These are phyloP conservation scores for Carex kokanica DNA, from an alignment of 176 grass and related monocot species.

Conservation along the genomic window DNA sequence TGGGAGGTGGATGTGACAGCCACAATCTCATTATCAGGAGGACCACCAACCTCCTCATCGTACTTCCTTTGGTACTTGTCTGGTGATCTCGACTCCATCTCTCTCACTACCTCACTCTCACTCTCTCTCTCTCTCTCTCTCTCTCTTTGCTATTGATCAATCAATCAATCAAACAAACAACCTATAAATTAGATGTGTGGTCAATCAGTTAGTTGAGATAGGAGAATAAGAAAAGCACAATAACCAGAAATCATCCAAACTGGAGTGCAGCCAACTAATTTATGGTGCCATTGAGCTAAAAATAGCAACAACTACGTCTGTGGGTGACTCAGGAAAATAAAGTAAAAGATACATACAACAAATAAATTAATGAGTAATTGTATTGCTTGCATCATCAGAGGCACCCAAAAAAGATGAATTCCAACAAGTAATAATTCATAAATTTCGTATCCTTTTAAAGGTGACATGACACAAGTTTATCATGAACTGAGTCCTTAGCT, in stretches of 20 bases:
- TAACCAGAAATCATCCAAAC: background rate
- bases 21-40: background rate
- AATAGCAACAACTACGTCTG: no score
- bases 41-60: background rate
- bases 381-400: background rate
- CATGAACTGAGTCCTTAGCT: no score
- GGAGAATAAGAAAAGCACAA: background rate
- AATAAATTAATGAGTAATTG: no score
- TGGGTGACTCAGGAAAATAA: no score
- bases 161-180: background rate
- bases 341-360: no score
- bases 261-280: background rate
- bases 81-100: background rate
- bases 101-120: background rate
- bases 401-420: background rate
- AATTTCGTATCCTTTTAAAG: no score
- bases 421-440: no score
- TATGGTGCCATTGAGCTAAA: background rate
- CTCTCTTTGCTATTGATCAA: background rate
- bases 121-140: background rate
- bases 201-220: background rate
- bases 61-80: conserved; percentile 1
- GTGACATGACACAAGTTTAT: no score
- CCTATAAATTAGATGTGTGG: background rate
- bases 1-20: background rate